Conservation (phyloP, 768 basidiomycete species). For the Hortiboletus flavorubellus region DNA sequence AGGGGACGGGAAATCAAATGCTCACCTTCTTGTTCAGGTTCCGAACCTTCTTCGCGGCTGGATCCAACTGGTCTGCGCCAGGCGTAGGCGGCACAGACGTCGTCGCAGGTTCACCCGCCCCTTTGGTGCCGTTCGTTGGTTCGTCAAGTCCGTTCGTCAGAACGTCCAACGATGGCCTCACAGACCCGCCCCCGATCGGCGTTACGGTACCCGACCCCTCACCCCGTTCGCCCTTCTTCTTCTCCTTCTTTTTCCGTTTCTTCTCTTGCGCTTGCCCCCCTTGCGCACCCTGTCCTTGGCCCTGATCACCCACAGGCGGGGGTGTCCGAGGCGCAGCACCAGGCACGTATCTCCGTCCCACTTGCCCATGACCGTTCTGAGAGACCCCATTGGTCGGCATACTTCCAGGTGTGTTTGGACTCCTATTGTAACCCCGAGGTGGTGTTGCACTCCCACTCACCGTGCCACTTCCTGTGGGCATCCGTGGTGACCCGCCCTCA, state of each 20-base stretch:
- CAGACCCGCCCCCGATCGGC: conserved; percentile 25
- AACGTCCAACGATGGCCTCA: conserved; percentile 37
- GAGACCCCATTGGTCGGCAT: conserved; percentile 34
- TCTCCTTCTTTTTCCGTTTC: conserved; percentile 54
- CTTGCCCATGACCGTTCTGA: conserved; percentile 31
- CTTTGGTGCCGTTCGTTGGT: conserved; percentile 16
- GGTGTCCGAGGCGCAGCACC: conserved; percentile 60
- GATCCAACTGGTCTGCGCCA: conserved; percentile 63
- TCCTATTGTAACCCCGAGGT: conserved; percentile 55
- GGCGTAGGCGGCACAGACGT: conserved; percentile 50
- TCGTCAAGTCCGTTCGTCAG: conserved; percentile 26
- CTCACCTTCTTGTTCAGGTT: conserved; percentile 93
- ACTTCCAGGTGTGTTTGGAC: conserved; percentile 52
- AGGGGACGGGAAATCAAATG: neutral
- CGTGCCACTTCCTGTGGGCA: conserved; percentile 37
- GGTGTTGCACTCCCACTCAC: conserved; percentile 59
- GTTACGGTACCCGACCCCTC: conserved; percentile 30
- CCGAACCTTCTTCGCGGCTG: conserved; percentile 86
- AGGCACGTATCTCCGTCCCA: conserved; percentile 54
- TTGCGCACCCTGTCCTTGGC: conserved; percentile 25
- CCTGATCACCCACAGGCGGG: conserved; percentile 40
- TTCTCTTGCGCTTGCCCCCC: conserved; percentile 35
- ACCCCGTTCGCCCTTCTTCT: conserved; percentile 45
- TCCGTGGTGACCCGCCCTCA: conserved; percentile 65
- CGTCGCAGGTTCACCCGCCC: conserved; percentile 1